Base-by-base conservation (phyloP, 1,284 basidiomycete genomes). In the Hymenochaete sp. region DNA sequence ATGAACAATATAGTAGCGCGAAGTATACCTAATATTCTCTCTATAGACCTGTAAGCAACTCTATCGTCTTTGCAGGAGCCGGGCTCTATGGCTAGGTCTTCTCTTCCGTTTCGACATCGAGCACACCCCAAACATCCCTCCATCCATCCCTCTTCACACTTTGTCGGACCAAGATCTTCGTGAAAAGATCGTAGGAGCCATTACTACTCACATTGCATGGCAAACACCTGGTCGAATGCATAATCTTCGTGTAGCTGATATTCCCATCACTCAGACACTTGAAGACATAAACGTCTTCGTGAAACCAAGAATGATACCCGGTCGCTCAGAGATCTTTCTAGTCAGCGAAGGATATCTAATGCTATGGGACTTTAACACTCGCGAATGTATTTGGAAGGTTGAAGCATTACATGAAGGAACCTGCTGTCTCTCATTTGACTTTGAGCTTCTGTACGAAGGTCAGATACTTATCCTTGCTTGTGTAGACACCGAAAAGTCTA, bases 341-440 rank as follows among this genome's bases (percentile, higher is more conserved):
- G 16, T 41, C 10, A 41, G 22, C 21, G 28, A 21, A 5, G 39
- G 39, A 18, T 6, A 18, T 26, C 3, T 41, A 3, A 29, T 29
- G n/a, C 26, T 41, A 29, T 41, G 39, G 39, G 28, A 26, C 13
- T 29, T 41, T 29, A 29, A n/a, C 11, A 28, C 39, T 24, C 28
- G 32, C 11, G 39, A 41, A 29, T 18, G 39, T 11, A 26, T 41
- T 29, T 41, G 39, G 39, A 18, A n/a, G 32, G 14, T 41, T 14
- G 32, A 16, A 29, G 28, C 39, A 4, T 22, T 29, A 10, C 14
- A 29, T 5, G 39, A 29, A 1, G 14, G 39, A 3, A 18, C 26
- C 39, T 29, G 39, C 16, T 41, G 39, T 19, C 27, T 29, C 3
- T 26, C 27, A 3, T 29, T 29, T 18, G 39, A 29, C n/a, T 41